phyloP scores from a whole-genome alignment of 2,329 filamentous ascomycete species.

The Diaporthe sp. region DNA sequence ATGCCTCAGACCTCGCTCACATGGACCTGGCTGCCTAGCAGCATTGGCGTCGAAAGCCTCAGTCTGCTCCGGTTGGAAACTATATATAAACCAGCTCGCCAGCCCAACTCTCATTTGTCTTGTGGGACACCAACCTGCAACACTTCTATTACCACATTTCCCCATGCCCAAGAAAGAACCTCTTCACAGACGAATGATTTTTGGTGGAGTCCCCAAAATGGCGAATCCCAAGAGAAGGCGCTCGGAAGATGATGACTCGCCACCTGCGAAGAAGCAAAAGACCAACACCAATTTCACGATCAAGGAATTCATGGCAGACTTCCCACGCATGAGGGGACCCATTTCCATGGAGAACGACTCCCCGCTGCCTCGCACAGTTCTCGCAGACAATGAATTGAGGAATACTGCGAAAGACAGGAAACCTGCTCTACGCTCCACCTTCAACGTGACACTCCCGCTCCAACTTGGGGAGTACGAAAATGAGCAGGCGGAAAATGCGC shows the following conservation, averaged over 20 bases:
- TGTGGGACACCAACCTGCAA: neutral
- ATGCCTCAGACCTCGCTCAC: neutral
- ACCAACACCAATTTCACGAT: neutral
- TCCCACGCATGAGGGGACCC: neutral
- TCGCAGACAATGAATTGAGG: neutral
- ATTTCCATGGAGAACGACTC: neutral
- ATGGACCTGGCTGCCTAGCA: neutral
- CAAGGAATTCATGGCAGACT: neutral
- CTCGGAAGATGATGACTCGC: neutral
- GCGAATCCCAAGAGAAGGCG: neutral
- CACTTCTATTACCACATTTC: neutral
- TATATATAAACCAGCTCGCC: neutral
- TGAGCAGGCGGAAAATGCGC: neutral
- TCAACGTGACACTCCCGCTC: neutral
- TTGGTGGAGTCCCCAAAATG: neutral
- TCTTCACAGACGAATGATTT: neutral
- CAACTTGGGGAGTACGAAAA: neutral
- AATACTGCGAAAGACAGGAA: neutral
- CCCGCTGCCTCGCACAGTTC: neutral
- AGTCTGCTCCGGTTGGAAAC: neutral
- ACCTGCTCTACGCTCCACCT: neutral
- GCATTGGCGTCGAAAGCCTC: neutral
- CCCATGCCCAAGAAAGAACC: neutral
- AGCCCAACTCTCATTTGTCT: neutral
- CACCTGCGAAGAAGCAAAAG: neutral